Evolutionary conservation across 257 asterid species (phyloP), one percentile per base, ranked within the genome.

Genomic region (Catharanthus roseus): DNA sequence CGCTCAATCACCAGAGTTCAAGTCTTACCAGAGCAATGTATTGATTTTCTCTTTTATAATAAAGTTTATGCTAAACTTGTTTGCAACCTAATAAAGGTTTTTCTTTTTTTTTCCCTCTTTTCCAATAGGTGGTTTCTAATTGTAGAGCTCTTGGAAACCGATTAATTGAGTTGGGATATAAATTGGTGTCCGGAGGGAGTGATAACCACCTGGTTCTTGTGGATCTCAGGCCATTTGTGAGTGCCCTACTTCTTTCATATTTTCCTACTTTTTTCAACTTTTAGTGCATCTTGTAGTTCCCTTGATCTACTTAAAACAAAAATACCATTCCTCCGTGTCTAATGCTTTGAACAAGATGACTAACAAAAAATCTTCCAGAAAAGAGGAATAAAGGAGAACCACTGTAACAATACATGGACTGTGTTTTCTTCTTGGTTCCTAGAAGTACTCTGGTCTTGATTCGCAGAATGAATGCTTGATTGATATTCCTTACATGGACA

Each of bases 141-240:
- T 88, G 93, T 79, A 84, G 90, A 84, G 95, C 99, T 75, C 93
- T 95, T 62, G 99, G 97, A 38, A 72, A 77, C 49, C 86, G 93
- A 65, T 76, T 91, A 39, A 41, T 68, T 68, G 96, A 90, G 82
- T 81, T 95, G 85, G 99, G 97, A 64, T 91, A 87, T 84, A 84
- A 78, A 68, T 81, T 95, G 67, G 98, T 95, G 36, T 91, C 97
- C 8, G 99, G 97, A 53, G 99, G 99, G 56, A 95, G 93, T 75
- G 97, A 95, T 73, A 95, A 95, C 82, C 99, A 95, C 84, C 80
- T 95, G 83, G 96, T 95, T 79, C 99, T 95, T 69, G 96, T 91
- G 69, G 99, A 91, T 77, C 96, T 95, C 70, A 91, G 95, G 67
- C 97, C 97, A 72, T 57, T 91, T 18, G 99, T 91, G 62, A 86